phyloP scores from a whole-genome alignment of 805 yeast species.

The Metschnikowia chrysomelidarum region DNA sequence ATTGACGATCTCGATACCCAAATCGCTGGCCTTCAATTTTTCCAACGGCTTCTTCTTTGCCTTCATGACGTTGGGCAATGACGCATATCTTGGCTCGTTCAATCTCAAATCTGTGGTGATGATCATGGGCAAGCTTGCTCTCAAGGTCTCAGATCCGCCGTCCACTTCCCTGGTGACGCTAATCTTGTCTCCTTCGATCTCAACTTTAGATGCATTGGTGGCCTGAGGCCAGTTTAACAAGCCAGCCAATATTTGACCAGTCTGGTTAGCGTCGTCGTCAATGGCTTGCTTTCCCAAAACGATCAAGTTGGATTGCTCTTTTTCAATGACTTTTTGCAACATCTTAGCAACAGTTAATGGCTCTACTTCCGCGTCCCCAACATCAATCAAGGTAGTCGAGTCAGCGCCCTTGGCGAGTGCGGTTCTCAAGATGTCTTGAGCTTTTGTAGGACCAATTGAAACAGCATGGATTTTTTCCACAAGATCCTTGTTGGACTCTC shows the following conservation, averaged over 20 bases:
- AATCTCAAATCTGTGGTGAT: conserved; percentile 92
- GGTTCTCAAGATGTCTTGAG: conserved; percentile 83
- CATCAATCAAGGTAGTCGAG: conserved; percentile 75
- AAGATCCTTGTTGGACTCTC: conserved; percentile 57
- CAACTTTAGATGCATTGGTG: conserved; percentile 88
- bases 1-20: conserved; percentile 62
- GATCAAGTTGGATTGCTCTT: conserved; percentile 71
- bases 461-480: conserved; percentile 89
- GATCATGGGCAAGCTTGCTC: conserved; percentile 76
- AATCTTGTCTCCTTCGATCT: conserved; percentile 52
- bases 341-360: conserved; percentile 90
- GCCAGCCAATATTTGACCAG: conserved; percentile 96
- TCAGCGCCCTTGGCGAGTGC: conserved; percentile 97
- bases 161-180: conserved; percentile 90
- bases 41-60: conserved; percentile 95
- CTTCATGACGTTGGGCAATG: conserved; percentile 95
- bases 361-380: conserved; percentile 71
- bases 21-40: conserved; percentile 57
- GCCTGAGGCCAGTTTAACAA: conserved; percentile 95
- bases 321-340: conserved; percentile 67
- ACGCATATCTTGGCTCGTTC: conserved; percentile 94
- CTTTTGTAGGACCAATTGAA: conserved; percentile 81
- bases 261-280: conserved; percentile 92
- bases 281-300: conserved; percentile 95
- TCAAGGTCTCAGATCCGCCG: conserved; percentile 86